Evolutionary conservation across 2,329 filamentous ascomycete genomes (phyloP), one percentile per base, ranked within the genome.

Genomic region (Epichloe uncinata): DNA sequence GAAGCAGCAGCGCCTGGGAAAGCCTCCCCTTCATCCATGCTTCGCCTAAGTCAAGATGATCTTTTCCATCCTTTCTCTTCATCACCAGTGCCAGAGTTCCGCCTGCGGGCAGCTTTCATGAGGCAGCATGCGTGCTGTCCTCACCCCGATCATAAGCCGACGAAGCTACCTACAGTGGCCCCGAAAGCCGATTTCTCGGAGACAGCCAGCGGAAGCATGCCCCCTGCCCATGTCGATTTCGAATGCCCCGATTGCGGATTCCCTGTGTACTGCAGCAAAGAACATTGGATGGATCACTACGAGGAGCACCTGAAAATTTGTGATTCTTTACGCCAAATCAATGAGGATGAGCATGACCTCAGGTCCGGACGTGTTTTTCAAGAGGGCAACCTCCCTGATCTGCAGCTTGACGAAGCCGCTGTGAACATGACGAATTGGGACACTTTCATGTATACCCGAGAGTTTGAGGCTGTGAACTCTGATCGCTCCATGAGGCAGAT

Each of bases 381-480:
- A 13, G 94, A 98, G 66, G 97, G 95, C 61, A 82, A 90, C 54
- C 95, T 95, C 62, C 62, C 93, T 0, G 87, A 85, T 13, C 76
- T 83, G 49, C 90, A 96, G 69, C 82, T 96, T 64, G 90, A 96
- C 56, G 91, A 96, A 65, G 87, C 89, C 35, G 76, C 93, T 56
- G 81, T 96, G 57, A 98, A 98, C 68, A 90, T 98, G 85, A 95
- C 85, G 42, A 98, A 94, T 66, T 98, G 93, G 93, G 93, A 98
- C 66, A 97, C 93, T 0, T 87, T 94, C 59, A 73, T 98, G 62
- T 98, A 95, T 64, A 94, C 89, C 3, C 78, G 93, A 60, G 85
- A 95, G 60, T 97, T 93, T 60, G 79, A 84, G 56, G 94, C 94
- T 5, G 82, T 98, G 62, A 89, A 98, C 64, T 82, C 89, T 54